Conservation (phyloP, 2,329 filamentous ascomycete species). For the Pseudodiploospora longispora region DNA sequence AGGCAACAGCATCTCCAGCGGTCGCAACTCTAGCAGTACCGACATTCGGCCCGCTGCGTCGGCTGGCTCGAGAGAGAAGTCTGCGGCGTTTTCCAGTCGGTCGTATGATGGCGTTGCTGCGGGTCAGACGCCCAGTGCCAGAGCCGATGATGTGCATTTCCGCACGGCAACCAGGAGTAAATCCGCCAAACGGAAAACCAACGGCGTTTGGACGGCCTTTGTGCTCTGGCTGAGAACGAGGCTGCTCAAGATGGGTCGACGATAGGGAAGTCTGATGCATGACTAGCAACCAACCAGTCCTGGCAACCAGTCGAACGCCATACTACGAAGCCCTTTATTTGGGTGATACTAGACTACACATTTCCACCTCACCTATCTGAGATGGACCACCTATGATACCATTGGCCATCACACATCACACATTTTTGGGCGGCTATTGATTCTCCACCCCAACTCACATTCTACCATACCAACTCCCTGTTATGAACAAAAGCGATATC, state of each 20-base stretch:
- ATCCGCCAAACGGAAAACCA: slow-evolving; percentile 51
- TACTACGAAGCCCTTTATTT: too few relatives aligned
- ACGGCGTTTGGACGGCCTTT: slow-evolving; percentile 54
- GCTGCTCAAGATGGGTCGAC: slow-evolving; percentile 32
- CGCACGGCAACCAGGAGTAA: slow-evolving; percentile 33
- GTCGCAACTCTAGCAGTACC: slow-evolving; percentile 23
- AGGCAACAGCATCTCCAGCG: slow-evolving; percentile 18
- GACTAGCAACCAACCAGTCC: too few relatives aligned
- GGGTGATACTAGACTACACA: too few relatives aligned
- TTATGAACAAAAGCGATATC: too few relatives aligned
- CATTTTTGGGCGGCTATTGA: too few relatives aligned
- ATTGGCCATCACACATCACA: too few relatives aligned
- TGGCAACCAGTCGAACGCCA: too few relatives aligned
- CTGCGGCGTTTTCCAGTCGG: slow-evolving; percentile 32
- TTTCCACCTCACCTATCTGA: too few relatives aligned
- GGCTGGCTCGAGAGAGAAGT: slow-evolving; percentile 31
- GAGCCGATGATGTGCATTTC: slow-evolving; percentile 36
- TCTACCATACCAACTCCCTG: too few relatives aligned
- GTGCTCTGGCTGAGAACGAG: slow-evolving; percentile 56
- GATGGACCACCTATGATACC: too few relatives aligned
- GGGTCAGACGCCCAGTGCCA: slow-evolving; percentile 16
- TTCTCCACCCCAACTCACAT: too few relatives aligned
- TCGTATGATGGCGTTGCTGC: slow-evolving; percentile 37
- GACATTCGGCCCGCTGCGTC: slow-evolving; percentile 18
- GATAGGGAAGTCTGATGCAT: slow-evolving; percentile 19